Conservation (phyloP, 2,329 filamentous ascomycete species). For the Fusarium metavorans region DNA sequence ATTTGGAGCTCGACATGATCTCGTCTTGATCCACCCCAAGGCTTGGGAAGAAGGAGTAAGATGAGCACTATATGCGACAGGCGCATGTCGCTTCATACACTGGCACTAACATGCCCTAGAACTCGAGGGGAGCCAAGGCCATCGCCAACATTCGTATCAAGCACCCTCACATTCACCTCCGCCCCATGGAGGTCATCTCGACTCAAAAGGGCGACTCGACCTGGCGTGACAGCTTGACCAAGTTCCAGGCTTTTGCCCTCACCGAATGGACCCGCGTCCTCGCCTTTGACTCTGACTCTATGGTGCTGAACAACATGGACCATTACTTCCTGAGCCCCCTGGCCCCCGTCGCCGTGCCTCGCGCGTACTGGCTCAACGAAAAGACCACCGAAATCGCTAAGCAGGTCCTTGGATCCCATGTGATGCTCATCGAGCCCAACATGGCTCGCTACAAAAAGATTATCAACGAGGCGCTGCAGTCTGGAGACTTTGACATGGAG, state of each 20-base stretch:
- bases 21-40: background rate
- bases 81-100: background rate
- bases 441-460: constrained; percentile 1
- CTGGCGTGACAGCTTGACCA: constrained; percentile 20
- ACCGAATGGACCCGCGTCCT: constrained; percentile 19
- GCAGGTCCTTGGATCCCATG: constrained; percentile 12
- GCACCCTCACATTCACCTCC: constrained; percentile 9
- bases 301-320: constrained; percentile 10
- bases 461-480: constrained; percentile 7
- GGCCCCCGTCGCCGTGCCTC: background rate
- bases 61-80: background rate
- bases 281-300: constrained; percentile 20
- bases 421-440: constrained; percentile 21
- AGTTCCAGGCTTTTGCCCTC: constrained; percentile 19
- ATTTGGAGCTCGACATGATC: background rate
- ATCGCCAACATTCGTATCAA: background rate
- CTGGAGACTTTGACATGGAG: constrained; percentile 26
- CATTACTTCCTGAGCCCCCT: background rate
- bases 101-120: background rate
- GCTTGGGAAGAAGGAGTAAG: background rate
- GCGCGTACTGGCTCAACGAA: background rate
- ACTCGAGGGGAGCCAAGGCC: background rate
- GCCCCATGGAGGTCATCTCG: constrained; percentile 7
- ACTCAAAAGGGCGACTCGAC: constrained; percentile 23
- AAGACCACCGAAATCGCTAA: background rate